phyloP scores from a whole-genome alignment of 306 rosid species.

The Castanopsis chinensis region DNA sequence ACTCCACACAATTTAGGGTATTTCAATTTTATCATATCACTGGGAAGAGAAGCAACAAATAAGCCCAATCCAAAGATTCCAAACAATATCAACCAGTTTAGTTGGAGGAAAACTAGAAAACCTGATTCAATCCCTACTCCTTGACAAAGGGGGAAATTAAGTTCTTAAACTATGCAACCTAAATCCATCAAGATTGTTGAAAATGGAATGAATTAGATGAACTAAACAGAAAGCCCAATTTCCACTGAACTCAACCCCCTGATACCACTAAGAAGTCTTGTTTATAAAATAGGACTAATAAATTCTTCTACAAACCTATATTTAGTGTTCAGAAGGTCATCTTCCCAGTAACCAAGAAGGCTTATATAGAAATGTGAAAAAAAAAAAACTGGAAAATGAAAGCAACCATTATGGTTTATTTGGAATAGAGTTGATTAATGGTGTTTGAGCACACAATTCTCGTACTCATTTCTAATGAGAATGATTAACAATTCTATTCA shows the following conservation, averaged over 20 bases:
- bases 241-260: neutral
- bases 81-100: neutral
- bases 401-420: neutral
- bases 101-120: slow-evolving; percentile 16
- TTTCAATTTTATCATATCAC: neutral
- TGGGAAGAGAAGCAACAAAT: neutral
- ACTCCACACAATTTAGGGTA: too few species aligned
- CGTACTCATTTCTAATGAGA: too few species aligned
- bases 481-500: too few species aligned
- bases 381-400: neutral
- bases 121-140: slow-evolving; percentile 11
- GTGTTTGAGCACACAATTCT: neutral
- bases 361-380: neutral
- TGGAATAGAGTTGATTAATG: neutral
- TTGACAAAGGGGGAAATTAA: neutral
- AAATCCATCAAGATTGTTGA: neutral
- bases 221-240: neutral
- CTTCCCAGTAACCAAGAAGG: neutral
- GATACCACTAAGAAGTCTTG: neutral
- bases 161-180: neutral
- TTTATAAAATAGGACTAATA: neutral
- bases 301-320: neutral
- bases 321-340: neutral
- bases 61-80: slow-evolving; percentile 6
- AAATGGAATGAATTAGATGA: neutral